Percentiles rank a stretch among this genome's conserved stretches.
Conservation (phyloP, 2,329 filamentous ascomycete species). For the Cercospora sp. region DNA sequence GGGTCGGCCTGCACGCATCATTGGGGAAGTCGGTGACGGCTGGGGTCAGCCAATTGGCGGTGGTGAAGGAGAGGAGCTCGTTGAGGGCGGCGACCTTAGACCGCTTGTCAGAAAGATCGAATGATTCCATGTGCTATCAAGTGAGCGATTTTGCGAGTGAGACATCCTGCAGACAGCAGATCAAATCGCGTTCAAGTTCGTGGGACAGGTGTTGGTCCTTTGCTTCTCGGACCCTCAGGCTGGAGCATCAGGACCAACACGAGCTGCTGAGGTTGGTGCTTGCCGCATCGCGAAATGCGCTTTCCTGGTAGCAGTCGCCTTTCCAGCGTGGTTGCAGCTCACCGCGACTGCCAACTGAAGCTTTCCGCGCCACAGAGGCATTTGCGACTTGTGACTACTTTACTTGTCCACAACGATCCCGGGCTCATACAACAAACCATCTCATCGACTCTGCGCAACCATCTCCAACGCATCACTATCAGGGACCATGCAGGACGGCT, state of each 20-base stretch:
- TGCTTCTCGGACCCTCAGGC: neutral
- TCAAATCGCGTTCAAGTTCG: neutral
- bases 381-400: too few relatives aligned
- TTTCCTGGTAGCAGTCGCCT: neutral
- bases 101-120: constrained; percentile 51
- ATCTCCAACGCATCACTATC: neutral
- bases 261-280: neutral
- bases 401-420: too few relatives aligned
- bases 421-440: neutral
- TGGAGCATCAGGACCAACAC: neutral
- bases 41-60: constrained; percentile 47
- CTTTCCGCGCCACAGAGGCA: too few relatives aligned
- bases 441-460: neutral
- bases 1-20: constrained; percentile 73
- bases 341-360: neutral
- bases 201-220: neutral
- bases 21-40: constrained; percentile 78
- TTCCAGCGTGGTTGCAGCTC: neutral
- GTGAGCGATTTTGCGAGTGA: neutral
- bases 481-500: neutral
- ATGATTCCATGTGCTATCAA: constrained; percentile 26
- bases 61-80: constrained; percentile 48
- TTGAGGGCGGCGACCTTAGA: constrained; percentile 53
- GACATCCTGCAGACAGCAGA: neutral
- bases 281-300: neutral